Evolutionary conservation across 1,139 yeast genomes (phyloP), one percentile per base, ranked within the genome.

Genomic region (Eremothecium sinecaudum): DNA sequence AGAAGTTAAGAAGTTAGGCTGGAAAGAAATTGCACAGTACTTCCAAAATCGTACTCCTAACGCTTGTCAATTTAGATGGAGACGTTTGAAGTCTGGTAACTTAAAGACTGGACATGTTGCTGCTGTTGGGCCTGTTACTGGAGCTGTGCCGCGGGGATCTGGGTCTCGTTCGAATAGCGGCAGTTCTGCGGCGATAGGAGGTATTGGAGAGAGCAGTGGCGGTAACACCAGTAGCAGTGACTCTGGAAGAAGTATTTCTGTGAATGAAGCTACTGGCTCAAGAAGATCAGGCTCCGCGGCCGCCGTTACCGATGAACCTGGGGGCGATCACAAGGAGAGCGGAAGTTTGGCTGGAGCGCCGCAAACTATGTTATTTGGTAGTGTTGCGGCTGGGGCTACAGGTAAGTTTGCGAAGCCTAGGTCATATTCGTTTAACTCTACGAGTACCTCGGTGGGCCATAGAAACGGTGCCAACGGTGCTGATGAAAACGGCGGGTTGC

Each of bases 11-110:
- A 76, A 76, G 50, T 61, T 78, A 42, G 86, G 86, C 0, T 78
- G 87, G 87, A 76, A 78, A 56, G 84, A 78, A 44, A 78, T 79
- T 34, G 77, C 84, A 8, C 66, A 73, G 36, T 73, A 77, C 48
- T 79, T 78, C 56, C 66, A 64, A 34, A 73, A 75, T 53, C 62
- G 87, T 56, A 79, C 86, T 1, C 81, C 84, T 25, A 79, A 79
- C 49, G 86, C 86, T 3, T 79, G 86, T 46, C 87, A 79, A 56
- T 79, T 79, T 48, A 66, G 87, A 50, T 79, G 87, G 87, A 67
- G 87, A 57, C 58, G 87, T 39, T 62, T 76, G 39, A 73, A 74
- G 54, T 68, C 74, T 9, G 82, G 82, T 1, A 73, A 73, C 44
- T 60, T 75, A 47, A 76, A 75, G 56, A 73, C 77, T 4, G 69